A percentile compares a stretch with the other conserved stretches of the same genome.
Conservation (phyloP, 371 early-diverging fungal species). For the Mortierella sp. region DNA sequence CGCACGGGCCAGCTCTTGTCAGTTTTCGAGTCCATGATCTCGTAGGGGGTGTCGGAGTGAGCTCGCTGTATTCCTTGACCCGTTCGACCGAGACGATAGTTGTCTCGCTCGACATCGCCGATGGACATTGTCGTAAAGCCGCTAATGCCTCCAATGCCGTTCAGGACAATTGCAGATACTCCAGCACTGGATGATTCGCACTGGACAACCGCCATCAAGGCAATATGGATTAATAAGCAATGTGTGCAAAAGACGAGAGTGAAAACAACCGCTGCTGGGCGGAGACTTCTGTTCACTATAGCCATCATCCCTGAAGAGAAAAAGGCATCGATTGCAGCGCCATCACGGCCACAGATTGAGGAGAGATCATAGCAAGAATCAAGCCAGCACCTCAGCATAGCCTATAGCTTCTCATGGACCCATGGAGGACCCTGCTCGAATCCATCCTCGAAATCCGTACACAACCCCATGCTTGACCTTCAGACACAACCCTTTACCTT, state of each 20-base stretch:
- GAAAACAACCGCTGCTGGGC: too few species aligned
- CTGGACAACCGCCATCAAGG: too few species aligned
- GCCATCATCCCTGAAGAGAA: slow-evolving; percentile 8
- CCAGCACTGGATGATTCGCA: too few species aligned
- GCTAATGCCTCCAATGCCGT: too few species aligned
- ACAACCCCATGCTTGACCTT: slow-evolving; percentile 22
- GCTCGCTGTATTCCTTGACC: too few species aligned
- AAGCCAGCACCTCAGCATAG: slow-evolving; percentile 9
- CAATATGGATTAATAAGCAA: too few species aligned
- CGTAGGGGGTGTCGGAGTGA: too few species aligned
- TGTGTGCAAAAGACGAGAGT: too few species aligned
- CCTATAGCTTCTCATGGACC: slow-evolving; percentile 15
- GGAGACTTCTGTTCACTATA: slow-evolving; percentile 26
- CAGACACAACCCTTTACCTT: slow-evolving; percentile 16
- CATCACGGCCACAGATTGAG: slow-evolving; percentile 4
- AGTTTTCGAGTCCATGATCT: slow-evolving; percentile 36
- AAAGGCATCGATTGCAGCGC: slow-evolving; percentile 4
- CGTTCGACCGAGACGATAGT: too few species aligned
- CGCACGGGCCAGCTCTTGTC: slow-evolving; percentile 60
- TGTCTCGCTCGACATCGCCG: too few species aligned
- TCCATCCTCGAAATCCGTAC: slow-evolving; percentile 19
- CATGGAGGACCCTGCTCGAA: slow-evolving; percentile 10
- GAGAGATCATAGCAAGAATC: slow-evolving; percentile 19
- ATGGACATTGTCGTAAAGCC: too few species aligned
- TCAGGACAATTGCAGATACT: too few species aligned